Conservation (phyloP, 106 monocot genomes). For the Platanthera zijinensis region DNA sequence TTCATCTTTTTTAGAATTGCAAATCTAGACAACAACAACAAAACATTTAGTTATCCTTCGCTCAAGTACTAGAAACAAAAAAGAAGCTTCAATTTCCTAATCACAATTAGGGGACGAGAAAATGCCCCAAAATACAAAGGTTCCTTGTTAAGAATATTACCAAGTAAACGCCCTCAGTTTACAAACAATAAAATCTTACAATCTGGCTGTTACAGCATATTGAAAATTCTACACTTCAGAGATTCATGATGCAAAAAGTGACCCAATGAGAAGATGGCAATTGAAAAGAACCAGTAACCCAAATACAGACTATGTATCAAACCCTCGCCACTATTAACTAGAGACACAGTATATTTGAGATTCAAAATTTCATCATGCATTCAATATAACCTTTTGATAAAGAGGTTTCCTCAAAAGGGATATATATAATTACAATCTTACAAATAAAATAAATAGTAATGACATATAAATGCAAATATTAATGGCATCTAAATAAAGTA, state of each 20-base stretch:
- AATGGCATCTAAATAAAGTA: too few relatives aligned
- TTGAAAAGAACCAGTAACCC: too few relatives aligned
- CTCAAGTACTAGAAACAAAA: background rate
- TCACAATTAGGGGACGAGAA: background rate
- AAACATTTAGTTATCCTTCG: background rate
- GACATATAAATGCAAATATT: too few relatives aligned
- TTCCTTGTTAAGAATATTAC: background rate
- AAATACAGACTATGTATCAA: too few relatives aligned
- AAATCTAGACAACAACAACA: background rate
- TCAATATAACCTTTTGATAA: too few relatives aligned
- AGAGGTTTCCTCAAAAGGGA: too few relatives aligned
- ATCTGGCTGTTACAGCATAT: background rate
- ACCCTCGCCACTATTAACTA: too few relatives aligned
- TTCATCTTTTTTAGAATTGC: constrained; percentile 4
- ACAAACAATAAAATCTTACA: background rate
- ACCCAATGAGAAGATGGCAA: background rate
- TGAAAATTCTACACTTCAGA: background rate
- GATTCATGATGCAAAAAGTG: background rate
- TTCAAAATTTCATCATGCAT: too few relatives aligned
- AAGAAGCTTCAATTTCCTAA: background rate
- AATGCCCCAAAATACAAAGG: background rate
- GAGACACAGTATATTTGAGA: too few relatives aligned
- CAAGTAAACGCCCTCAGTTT: background rate
- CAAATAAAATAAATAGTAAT: too few relatives aligned
- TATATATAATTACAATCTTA: too few relatives aligned